Conservation (phyloP, 345 rosid genomes). For the Turnera subulata region DNA sequence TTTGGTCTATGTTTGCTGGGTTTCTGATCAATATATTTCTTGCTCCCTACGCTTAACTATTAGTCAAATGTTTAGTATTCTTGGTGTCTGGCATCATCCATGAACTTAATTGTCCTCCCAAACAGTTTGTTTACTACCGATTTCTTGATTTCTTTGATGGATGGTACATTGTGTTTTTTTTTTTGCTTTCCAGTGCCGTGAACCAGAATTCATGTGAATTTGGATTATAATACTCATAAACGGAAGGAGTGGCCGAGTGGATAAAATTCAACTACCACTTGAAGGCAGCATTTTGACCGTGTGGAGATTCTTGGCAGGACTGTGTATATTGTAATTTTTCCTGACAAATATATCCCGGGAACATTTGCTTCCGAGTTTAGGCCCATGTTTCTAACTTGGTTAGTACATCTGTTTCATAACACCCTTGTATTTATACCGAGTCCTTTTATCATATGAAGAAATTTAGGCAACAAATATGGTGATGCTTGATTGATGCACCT, state of each 20-base stretch:
- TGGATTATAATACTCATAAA: constrained; percentile 12
- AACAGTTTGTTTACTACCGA: not conserved
- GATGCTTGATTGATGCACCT: too few relatives aligned
- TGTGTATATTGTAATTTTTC: constrained; percentile 74
- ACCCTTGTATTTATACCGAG: constrained; percentile 57
- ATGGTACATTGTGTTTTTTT: constrained; percentile 16
- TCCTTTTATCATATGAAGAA: constrained; percentile 24
- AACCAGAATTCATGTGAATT: constrained; percentile 20
- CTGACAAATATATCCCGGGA: constrained; percentile 69
- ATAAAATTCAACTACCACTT: constrained; percentile 18
- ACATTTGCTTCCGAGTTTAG: constrained; percentile 63
- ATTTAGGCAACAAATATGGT: too few relatives aligned
- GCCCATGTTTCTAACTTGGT: constrained; percentile 86
- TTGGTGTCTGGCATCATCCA: not conserved
- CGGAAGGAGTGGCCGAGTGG: constrained; percentile 25
- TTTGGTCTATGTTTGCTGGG: not conserved
- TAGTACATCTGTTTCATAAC: constrained; percentile 67
- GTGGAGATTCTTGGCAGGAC: constrained; percentile 65
- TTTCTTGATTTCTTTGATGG: constrained; percentile 13
- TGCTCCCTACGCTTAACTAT: not conserved
- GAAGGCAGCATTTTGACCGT: constrained; percentile 31
- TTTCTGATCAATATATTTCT: not conserved
- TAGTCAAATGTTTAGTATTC: not conserved
- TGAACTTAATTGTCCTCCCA: not conserved
- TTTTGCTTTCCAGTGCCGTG: constrained; percentile 23